phyloP scores from a whole-genome alignment of 2,329 filamentous ascomycete species.

The Davidsoniella neocaledoniae region DNA sequence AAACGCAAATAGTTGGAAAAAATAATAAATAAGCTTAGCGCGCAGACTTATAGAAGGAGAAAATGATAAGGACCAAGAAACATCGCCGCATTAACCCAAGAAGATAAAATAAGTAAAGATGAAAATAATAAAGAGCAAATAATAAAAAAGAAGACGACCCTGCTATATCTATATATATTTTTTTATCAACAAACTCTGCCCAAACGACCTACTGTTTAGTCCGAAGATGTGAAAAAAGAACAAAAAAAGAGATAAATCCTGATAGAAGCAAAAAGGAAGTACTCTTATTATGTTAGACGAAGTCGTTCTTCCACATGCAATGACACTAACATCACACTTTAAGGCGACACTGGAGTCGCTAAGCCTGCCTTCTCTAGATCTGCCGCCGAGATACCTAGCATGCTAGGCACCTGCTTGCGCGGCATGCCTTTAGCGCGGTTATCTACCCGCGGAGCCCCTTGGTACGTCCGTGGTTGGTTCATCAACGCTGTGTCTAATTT shows the following conservation, averaged over 20 bases:
- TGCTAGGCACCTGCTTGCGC: constrained; percentile 38
- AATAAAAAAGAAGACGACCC: background rate
- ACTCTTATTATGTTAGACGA: too few relatives aligned
- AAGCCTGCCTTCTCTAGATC: constrained; percentile 12
- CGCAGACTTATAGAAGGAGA: constrained; percentile 9
- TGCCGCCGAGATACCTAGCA: constrained; percentile 27
- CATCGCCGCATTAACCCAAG: too few relatives aligned
- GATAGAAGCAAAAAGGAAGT: too few relatives aligned
- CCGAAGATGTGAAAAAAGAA: too few relatives aligned
- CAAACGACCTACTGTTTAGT: too few relatives aligned
- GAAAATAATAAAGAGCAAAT: background rate
- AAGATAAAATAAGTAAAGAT: background rate
- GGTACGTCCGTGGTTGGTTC: constrained; percentile 80
- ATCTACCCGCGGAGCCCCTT: constrained; percentile 58
- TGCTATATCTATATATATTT: too few relatives aligned
- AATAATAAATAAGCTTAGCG: background rate
- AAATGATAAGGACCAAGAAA: background rate
- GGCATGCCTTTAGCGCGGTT: constrained; percentile 33
- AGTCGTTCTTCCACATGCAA: too few relatives aligned
- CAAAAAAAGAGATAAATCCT: too few relatives aligned
- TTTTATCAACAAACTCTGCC: too few relatives aligned
- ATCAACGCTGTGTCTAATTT: constrained; percentile 75
- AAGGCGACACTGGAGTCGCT: constrained; percentile 2
- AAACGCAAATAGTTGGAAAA: background rate
- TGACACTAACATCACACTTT: background rate